phyloP scores from a whole-genome alignment of 768 basidiomycete species.

The Xerocomellus dryophilus region DNA sequence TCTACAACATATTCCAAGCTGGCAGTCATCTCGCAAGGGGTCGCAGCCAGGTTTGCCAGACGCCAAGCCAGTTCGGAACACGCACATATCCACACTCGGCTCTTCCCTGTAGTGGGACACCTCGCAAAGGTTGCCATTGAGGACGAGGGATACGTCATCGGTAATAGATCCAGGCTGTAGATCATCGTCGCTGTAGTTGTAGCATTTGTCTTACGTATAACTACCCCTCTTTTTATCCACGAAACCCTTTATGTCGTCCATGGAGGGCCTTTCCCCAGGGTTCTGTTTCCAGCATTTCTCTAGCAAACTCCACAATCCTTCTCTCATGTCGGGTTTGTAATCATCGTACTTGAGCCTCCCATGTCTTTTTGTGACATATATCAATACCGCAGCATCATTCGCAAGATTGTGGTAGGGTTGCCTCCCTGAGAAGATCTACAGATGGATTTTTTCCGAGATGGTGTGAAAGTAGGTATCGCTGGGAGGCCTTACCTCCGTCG shows the following conservation, averaged over 20 bases:
- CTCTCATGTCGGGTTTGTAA: conserved; percentile 18
- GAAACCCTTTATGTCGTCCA: conserved; percentile 15
- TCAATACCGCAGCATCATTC: conserved; percentile 17
- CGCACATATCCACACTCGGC: conserved; percentile 44
- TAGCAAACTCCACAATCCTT: conserved; percentile 19
- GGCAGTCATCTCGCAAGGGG: conserved; percentile 83
- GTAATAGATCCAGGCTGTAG: conserved; percentile 28
- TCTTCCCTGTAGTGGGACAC: conserved; percentile 62
- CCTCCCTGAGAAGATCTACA: conserved; percentile 25
- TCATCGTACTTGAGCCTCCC: conserved; percentile 18
- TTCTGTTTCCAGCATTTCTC: conserved; percentile 19
- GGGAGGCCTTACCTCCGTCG: conserved; percentile 30
- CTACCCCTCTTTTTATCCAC: conserved; percentile 20
- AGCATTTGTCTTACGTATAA: conserved; percentile 1
- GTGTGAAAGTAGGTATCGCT: background rate
- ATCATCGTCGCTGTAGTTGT: background rate
- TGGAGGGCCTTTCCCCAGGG: conserved; percentile 9
- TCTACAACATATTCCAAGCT: conserved; percentile 41
- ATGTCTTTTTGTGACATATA: conserved; percentile 10
- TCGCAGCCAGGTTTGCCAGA: conserved; percentile 80
- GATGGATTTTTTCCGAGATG: background rate
- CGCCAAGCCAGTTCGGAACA: conserved; percentile 87
- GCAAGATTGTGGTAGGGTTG: conserved; percentile 18
- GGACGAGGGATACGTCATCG: conserved; percentile 42
- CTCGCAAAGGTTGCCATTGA: conserved; percentile 60